These are phyloP conservation scores for Ophiostoma fasciatum DNA, from an alignment of 2,329 filamentous ascomycete species.

Conservation along the genomic window DNA sequence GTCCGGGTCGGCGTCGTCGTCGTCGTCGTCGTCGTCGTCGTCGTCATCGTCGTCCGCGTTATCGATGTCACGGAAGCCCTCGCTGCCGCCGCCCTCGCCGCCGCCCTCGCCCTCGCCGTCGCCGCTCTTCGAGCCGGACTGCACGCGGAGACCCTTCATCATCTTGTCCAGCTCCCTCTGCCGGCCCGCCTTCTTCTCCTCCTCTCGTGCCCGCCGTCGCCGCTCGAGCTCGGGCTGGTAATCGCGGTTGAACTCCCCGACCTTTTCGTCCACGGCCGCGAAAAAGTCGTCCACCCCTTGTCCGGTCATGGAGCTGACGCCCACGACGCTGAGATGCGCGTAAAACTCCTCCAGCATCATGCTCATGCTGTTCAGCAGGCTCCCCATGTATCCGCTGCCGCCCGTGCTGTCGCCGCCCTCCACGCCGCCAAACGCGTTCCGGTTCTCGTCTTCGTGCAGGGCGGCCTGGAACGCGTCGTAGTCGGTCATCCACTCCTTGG, in stretches of 20 bases:
- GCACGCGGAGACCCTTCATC: constrained; percentile 75
- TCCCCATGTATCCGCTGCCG: constrained; percentile 92
- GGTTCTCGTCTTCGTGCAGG: constrained; percentile 63
- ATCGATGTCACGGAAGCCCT: constrained; percentile 25
- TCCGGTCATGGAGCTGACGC: constrained; percentile 84
- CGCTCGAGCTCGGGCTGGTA: constrained; percentile 86
- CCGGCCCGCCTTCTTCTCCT: constrained; percentile 53
- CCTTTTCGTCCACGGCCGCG: constrained; percentile 72
- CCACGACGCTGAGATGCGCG: constrained; percentile 80
- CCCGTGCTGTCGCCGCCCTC: constrained; percentile 47
- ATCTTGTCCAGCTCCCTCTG: constrained; percentile 79
- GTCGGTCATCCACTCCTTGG: constrained; percentile 98
- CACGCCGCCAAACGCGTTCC: constrained; percentile 57
- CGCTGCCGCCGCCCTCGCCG: constrained; percentile 21
- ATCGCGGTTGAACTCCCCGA: constrained; percentile 73
- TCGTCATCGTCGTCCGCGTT: constrained; percentile 40
- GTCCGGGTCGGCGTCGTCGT: constrained; percentile 42
- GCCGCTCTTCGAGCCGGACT: constrained; percentile 16
- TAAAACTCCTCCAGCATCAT: constrained; percentile 97
- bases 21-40: constrained; percentile 41
- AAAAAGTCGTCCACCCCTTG: constrained; percentile 91
- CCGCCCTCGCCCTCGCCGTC: constrained; percentile 24
- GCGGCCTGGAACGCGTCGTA: constrained; percentile 92
- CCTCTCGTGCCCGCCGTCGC: constrained; percentile 58
- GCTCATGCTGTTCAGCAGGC: constrained; percentile 92